Evolutionary conservation across 2,329 filamentous ascomycete genomes (phyloP).

Genomic region (Atkinsonella hypoxylon): DNA sequence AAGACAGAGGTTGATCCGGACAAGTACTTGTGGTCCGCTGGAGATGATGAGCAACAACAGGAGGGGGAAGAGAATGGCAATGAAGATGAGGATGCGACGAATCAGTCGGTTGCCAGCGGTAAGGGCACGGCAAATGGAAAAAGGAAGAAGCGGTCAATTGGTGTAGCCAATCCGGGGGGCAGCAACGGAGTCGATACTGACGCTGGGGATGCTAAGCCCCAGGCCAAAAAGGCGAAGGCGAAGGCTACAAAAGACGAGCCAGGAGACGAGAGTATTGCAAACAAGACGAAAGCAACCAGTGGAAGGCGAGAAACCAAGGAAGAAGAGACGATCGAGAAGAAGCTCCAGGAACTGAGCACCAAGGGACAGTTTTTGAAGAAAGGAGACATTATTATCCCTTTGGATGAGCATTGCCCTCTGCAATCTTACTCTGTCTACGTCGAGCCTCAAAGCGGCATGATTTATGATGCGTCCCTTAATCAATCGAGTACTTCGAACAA

Average conservation of each 20-base stretch:
- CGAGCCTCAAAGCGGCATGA: conserved; percentile 45
- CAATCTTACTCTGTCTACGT: conserved; percentile 47
- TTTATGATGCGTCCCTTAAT: conserved; percentile 71
- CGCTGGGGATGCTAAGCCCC: conserved; percentile 10
- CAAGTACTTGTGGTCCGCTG: conserved; percentile 14
- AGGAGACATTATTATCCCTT: conserved; percentile 32
- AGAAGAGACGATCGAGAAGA: conserved; percentile 22
- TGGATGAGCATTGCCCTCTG: conserved; percentile 34
- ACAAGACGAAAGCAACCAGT: conserved; percentile 20
- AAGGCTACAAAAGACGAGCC: conserved; percentile 19
- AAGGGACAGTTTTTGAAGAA: conserved; percentile 36
- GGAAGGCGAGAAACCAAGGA: conserved; percentile 16
- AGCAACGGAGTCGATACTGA: conserved; percentile 13
- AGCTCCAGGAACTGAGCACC: conserved; percentile 21
- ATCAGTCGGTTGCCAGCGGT: conserved; percentile 4
- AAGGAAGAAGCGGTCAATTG: conserved; percentile 17
- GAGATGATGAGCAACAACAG: neutral
- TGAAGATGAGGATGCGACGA: neutral
- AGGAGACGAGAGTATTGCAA: conserved; percentile 26
- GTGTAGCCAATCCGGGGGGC: conserved; percentile 10
- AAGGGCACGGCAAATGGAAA: conserved; percentile 13
- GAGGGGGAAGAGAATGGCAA: conserved; percentile 5
- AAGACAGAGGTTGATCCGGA: conserved; percentile 14
- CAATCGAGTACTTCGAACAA: conserved; percentile 61
- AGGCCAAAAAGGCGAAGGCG: conserved; percentile 19